These are phyloP conservation scores for Rhizopogon roseolus DNA, from an alignment of 768 basidiomycete species.

Conservation along the genomic window DNA sequence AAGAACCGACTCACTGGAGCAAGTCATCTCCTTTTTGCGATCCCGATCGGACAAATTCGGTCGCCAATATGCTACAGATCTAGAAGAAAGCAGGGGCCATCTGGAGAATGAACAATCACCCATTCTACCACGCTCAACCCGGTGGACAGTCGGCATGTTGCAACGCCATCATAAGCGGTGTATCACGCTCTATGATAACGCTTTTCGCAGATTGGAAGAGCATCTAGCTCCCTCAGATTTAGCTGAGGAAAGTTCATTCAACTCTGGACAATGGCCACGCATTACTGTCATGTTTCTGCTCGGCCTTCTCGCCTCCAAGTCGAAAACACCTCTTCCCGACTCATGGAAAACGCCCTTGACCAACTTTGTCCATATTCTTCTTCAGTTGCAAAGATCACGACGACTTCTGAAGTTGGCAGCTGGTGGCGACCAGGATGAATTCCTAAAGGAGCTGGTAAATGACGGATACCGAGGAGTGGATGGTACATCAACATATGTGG, in stretches of 20 bases:
- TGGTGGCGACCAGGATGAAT: slow-evolving; percentile 5
- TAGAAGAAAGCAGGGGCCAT: slow-evolving; percentile 7
- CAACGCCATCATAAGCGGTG: slow-evolving; percentile 1
- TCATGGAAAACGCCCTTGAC: slow-evolving; percentile 26
- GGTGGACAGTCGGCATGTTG: background rate
- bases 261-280: slow-evolving; percentile 30
- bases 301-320: slow-evolving; percentile 19
- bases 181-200: background rate
- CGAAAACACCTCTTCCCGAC: slow-evolving; percentile 5
- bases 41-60: background rate
- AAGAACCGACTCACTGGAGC: background rate
- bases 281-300: slow-evolving; percentile 26
- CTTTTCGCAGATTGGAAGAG: background rate
- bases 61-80: slow-evolving; percentile 7
- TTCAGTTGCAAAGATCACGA: slow-evolving; percentile 30
- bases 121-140: background rate
- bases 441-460: slow-evolving; percentile 12
- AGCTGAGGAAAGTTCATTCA: slow-evolving; percentile 8
- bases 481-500: slow-evolving; percentile 6
- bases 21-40: background rate
- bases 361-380: slow-evolving; percentile 18
- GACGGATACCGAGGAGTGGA: slow-evolving; percentile 15
- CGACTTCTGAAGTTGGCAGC: slow-evolving; percentile 21
- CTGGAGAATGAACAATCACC: slow-evolving; percentile 4
- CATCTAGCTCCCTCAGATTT: slow-evolving; percentile 8